Evolutionary conservation across 345 rosid species (phyloP), one percentile per base, ranked within the genome.

Genomic region (Heritiera fomes): DNA sequence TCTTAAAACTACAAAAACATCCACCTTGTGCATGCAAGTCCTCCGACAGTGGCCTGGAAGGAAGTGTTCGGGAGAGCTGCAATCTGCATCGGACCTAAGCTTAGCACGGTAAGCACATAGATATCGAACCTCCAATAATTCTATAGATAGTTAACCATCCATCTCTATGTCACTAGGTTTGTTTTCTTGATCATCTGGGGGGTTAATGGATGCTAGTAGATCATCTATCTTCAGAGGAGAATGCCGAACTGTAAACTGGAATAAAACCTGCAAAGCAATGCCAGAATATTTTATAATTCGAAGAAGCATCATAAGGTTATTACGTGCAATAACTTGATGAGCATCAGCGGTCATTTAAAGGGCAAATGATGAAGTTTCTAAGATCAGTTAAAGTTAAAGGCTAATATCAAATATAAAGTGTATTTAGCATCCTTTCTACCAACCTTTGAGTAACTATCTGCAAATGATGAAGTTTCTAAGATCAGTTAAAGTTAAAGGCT

Each of bases 391-490:
- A 40, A 58, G 55, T 5, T 55, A 17, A 55, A 55, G 3, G 9
- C 8, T 4, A 40, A 60, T 52, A 23, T n/a, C 56, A 73, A 69
- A 47, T 41, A 53, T 5, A 67, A 20, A 72, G 12, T 28, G 49
- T 5, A 13, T 18, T 15, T 8, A 4, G 77, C 43, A 45, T 43
- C 15, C 71, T 32, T 73, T 76, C 60, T 55, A 79, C 90, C 32
- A 78, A 96, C 97, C 99, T 96, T 96, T 67, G 99, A 96, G 86
- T 88, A 94, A 84, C 95, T 94, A 79, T 96, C 99, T 1, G 12
- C 28, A 70, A 70, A 70, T 23, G n/a, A 70, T 6, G 43, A 14
- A 47, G 10, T 70, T 28, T 17, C 14, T 2, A 45, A 52, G 68
- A 70, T 49, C 30, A 45, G 7, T 17, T 17, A 18, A 40, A 58